Base-by-base conservation (phyloP, 768 basidiomycete species). In the Tubosaeta sp. region DNA sequence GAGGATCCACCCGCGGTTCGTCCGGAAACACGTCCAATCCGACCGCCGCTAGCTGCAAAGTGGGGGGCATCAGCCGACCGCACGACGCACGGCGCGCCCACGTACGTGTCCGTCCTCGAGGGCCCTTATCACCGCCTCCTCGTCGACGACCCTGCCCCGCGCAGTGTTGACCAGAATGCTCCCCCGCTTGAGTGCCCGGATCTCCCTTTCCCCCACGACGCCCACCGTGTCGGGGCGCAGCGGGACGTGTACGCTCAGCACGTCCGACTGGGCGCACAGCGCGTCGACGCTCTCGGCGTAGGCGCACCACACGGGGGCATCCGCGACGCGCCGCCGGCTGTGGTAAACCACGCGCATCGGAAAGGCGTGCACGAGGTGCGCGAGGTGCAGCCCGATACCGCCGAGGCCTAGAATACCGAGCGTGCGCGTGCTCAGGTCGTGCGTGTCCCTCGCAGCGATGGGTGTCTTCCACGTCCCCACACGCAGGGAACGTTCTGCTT, bases 331-430 rank as follows among this genome's bases (percentile, higher is more conserved):
- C 54, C 75, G 76, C 34, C 89, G 75, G 27, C 76, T 83, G 69
- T 91, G 78, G 70, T 95, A 96, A 39, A 94, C 74, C 48, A 95
- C 74, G 45, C 87, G 86, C 94, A 97, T 94, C 5, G 87, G 89
- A 72, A 96, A 90, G 1, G 83, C 84, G 48, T 82, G 83, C 0
- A 76, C 84, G 51, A 91, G 77, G 59, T 87, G 77, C 0, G 86
- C 87, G 27, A 89, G 71, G 19, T 81, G 83, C 48, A 79, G 63
- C 1, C 89, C 87, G 59, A 91, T 90, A 0, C 90, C 88, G 21
- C 88, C 87, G 0, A 90, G 75, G 1, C 88, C 87, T 11, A 90
- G 76, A 54, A 91, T 81, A 2, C 80, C 87, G 18, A 91, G 69
- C 3, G 86, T 87, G 54, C 80, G 80, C 1, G 80, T 80, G 1